Evolutionary conservation across 78 protist genomes (phyloP), one percentile per base, ranked within the genome.

Genomic region (Bodo saltans): DNA sequence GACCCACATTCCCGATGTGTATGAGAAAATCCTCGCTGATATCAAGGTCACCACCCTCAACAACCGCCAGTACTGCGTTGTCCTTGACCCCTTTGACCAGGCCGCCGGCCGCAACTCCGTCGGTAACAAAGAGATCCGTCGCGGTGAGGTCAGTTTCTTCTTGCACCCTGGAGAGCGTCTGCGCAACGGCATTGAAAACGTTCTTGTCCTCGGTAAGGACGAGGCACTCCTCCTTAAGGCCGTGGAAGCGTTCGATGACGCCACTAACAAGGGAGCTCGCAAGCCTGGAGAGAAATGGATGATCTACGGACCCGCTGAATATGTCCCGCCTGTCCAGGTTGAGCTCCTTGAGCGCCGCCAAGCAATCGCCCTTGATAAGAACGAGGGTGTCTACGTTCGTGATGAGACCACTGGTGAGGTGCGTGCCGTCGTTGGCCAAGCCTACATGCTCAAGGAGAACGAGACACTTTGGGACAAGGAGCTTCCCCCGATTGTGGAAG

Each of bases 201-300:
- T 93, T 60, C 70, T 74, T 40, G 88, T 94, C 33, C 88, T 94
- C 52, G 87, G 86, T 74, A 91, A 85, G 53, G 94, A 94, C 79
- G 95, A 94, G 86, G 96, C 94, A 25, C 87, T 94, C 53, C 72
- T 94, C 25, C 79, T 94, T 35, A 76, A 89, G 29, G 93, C 96
- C 52, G 68, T 38, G 68, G 94, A 94, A 87, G 78, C 53, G 76
- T 89, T 91, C 32, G 34, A 42, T 23, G 93, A 91, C 47, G 87
- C 0, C 37, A 23, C 1, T 23, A 26, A 21, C 52, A 17, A 11
- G 33, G 69, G 34, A 30, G 52, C n/a, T 25, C 93, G 90, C 82
- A 52, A 35, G 69, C 92, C 97, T 70, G 97, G 97, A 71, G 95
- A 92, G 88, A 90, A 89, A 82, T 94, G 97, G 97, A 90, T 92